Evolutionary conservation across 331 rosid genomes (phyloP).

Genomic region (Pyracantha coccinea): DNA sequence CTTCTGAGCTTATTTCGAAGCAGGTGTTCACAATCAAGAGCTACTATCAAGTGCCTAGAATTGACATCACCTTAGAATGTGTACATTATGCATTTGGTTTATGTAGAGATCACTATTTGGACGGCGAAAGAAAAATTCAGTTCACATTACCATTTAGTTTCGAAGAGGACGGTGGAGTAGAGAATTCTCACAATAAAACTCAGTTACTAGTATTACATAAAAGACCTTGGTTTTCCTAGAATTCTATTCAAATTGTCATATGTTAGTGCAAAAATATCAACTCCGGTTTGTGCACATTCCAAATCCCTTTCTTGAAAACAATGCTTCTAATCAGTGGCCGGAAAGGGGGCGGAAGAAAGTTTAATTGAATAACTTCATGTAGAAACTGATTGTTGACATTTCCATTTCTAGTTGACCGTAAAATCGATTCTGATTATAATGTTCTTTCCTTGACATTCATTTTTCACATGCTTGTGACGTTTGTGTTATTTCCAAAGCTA

Average conservation of each 20-base stretch:
- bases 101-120: background rate
- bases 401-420: background rate
- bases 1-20: background rate
- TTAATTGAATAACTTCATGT: background rate
- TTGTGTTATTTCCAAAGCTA: conserved; percentile 19
- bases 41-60: background rate
- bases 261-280: background rate
- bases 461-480: background rate
- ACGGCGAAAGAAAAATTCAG: background rate
- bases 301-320: no score
- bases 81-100: background rate
- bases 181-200: background rate
- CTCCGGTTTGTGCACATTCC: no score
- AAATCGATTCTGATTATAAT: background rate
- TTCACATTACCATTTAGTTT: background rate
- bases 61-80: background rate
- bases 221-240: background rate
- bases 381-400: background rate
- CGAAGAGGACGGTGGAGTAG: background rate
- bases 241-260: background rate
- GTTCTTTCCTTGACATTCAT: background rate
- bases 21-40: background rate
- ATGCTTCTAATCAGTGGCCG: background rate
- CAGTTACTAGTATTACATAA: background rate
- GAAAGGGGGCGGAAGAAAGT: background rate